Base-by-base conservation (phyloP, 2,329 filamentous ascomycete species). In the Thielaviopsis euricoi region DNA sequence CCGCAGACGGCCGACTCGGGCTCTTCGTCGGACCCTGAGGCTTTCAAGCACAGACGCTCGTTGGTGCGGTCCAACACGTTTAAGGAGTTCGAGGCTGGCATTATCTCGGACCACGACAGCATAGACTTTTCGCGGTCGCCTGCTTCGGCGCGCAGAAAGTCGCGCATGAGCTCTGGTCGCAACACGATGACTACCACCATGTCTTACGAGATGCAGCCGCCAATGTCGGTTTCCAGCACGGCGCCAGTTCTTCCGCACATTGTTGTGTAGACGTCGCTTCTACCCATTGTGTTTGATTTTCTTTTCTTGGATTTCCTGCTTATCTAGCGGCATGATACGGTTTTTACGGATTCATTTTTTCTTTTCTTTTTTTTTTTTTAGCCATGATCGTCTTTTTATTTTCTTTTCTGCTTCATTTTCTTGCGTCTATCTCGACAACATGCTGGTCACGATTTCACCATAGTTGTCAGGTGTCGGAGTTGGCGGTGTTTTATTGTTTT, bases 391-490 rank as follows among this genome's bases (percentile, higher is more conserved):
- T 52, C 57, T 54, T 58, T 57, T 40, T 61, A n/a, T 60, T 57
- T 2, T 51, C 55, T 52, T 40, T 25, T 53, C 49, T 29, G 25
- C 51, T 53, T 49, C 51, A 9, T 43, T 25, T 58, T 40, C 53
- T 55, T 15, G 46, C 19, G 52, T 58, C 22, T 55, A 19, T 52
- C 25, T 40, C 52, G 52, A 49, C 19, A 56, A 29, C 37, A 50
- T 58, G n/a, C 26, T 53, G 54, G 52, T 46, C 43, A 29, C 49
- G 48, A 40, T 29, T 19, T 56, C 67, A 68, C 17, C 64, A 65
- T 46, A 48, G 64, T n/a, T 64, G 63, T 22, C 52, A 61, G 9
- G 63, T 65, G 55, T 61, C 61, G 19, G 65, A 64, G 48, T 62
- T 64, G 21, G 61, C 19, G 26, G n/a, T 49, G 65, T 56, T 52